Evolutionary conservation across 2,329 filamentous ascomycete species (phyloP), one percentile per base, ranked within the genome.

Genomic region (Cladosporium oxysporum): DNA sequence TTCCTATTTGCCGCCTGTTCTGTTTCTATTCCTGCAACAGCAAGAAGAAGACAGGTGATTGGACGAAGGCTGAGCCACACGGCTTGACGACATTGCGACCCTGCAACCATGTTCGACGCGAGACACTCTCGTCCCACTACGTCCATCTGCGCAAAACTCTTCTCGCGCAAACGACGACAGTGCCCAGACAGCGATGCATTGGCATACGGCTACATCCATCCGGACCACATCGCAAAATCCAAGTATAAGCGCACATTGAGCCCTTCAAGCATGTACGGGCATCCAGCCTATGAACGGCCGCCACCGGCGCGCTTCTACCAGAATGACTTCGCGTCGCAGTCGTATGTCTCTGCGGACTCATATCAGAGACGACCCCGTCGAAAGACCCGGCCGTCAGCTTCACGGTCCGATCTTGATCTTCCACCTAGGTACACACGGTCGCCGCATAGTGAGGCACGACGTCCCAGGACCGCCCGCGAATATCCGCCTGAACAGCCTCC

Each of bases 61-160:
- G 61, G 61, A 44, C 26, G 28, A 57, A 47, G 37, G 61, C 61
- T 63, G 35, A 57, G 61, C 61, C 61, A 57, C 59, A 28, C 61
- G 61, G 61, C 61, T 63, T 63, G 50, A 63, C 61, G 61, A 63
- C 60, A 62, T 62, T 50, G 35, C 31, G 21, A 58, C 55, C 33
- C 55, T 58, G 49, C 49, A 49, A 53, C 47, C 44, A 63, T 63
- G 61, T 63, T 49, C 61, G 61, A 63, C 23, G 49, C 61, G 50
- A 28, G 35, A 59, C 35, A 59, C 23, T 47, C 29, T 35, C 35
- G 61, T 63, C 28, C 61, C 50, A 44, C 61, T 11, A 62, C 29
- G 28, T 14, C 50, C 26, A 7, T 63, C 50, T 63, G 37, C 61
- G 49, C 60, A n/a, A 62, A 62, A 31, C 28, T 37, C 47, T 53